Base-by-base conservation (phyloP, 176 grass and related monocot genomes). In the Leersia perrieri region DNA sequence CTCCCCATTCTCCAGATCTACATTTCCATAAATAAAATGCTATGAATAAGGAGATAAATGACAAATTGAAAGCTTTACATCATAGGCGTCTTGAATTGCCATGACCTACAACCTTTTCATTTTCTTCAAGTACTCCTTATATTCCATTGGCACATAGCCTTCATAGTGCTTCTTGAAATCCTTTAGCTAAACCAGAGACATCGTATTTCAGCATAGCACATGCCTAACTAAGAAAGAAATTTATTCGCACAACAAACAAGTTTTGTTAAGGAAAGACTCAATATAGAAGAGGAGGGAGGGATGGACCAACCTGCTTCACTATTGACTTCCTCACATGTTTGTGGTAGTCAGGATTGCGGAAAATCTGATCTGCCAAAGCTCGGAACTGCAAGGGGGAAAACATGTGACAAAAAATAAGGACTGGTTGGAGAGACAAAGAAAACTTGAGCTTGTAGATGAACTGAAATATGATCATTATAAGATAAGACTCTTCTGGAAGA, bases 311-410 rank as follows among this genome's bases (percentile, higher is more conserved):
- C 90, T 95, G 92, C 61, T 98, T 98, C 72, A 95, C 72, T 73
- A 91, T 81, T 65, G 78, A 82, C 77, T 91, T 93, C 29, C 96
- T 89, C 41, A 95, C 83, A 76, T 98, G 96, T 81, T 86, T 98
- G 84, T 95, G 96, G 82, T 95, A 93, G 18, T 98, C 88, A 70
- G 96, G 92, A 87, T 98, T 95, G 33, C 90, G 90, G 71, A 98
- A 98, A 84, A 98, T 91, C 71, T 98, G 96, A 73, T 98, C 96
- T 69, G 96, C 96, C 85, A 98, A 88, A 86, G 96, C 90, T 98
- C 96, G 88, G 82, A 98, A 98, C 96, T 98, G 86, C 64, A 80
- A 34, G 25, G 22, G 22, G 29, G 77, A 60, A 78, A 28, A 45
- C 45, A 75, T 4, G 64, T 1, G 38, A 63, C 27, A 60, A 28